These are phyloP conservation scores for Hypoxylon sp. DNA, from an alignment of 2,329 filamentous ascomycete genomes.

Conservation along the genomic window DNA sequence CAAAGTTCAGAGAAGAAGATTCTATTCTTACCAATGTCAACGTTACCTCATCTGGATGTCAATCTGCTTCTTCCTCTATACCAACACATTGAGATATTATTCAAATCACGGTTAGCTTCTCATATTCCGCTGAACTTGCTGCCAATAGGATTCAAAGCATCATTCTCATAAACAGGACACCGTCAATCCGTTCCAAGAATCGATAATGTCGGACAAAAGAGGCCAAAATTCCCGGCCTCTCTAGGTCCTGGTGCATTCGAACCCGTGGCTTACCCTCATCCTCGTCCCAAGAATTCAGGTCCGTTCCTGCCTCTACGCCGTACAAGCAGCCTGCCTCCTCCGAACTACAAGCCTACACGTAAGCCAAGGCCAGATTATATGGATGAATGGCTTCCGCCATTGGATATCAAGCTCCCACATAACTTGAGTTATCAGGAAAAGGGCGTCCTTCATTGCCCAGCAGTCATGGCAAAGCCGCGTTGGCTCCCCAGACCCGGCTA, in stretches of 20 bases:
- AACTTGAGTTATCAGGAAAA: neutral
- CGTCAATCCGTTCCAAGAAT: neutral
- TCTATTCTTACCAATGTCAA: neutral
- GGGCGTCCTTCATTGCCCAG: constrained; percentile 1
- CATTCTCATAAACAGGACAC: constrained; percentile 3
- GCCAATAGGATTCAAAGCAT: constrained; percentile 1
- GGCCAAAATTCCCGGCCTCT: neutral
- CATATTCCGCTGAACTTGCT: neutral
- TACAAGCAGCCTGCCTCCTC: constrained; percentile 6
- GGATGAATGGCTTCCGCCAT: neutral
- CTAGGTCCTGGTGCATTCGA: too few relatives aligned
- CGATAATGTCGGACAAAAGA: neutral
- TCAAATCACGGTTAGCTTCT: neutral
- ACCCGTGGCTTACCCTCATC: neutral
- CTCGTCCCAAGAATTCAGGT: neutral
- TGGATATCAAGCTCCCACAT: neutral
- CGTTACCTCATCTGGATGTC: neutral
- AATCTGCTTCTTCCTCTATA: neutral
- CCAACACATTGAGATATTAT: neutral
- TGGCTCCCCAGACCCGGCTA: constrained; percentile 7
- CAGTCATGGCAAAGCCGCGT: constrained; percentile 1
- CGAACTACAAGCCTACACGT: neutral
- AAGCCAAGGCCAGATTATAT: too few relatives aligned
- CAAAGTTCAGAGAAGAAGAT: constrained; percentile 1
- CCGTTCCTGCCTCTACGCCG: neutral